Percentiles rank a stretch among this genome's conserved stretches.
Evolutionary conservation across 176 grass and related monocot species (phyloP).

Genomic region (Saccharum officinarum): DNA sequence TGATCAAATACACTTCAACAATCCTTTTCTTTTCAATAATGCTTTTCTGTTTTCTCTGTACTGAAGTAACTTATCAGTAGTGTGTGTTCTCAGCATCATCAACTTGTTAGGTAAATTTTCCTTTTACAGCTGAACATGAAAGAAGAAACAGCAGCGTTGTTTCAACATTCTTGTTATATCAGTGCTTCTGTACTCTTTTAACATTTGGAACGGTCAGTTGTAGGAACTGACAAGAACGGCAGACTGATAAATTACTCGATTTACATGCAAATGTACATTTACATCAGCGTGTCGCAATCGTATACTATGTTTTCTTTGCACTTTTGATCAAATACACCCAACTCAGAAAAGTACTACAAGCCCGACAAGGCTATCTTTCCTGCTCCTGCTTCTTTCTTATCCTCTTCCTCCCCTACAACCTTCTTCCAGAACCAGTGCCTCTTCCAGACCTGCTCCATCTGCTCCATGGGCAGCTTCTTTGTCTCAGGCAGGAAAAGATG

Average conservation of each 20-base stretch:
- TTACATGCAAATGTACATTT: conserved; percentile 5
- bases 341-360: conserved; percentile 1
- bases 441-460: conserved; percentile 77
- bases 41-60: not conserved
- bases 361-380: not conserved
- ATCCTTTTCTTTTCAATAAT: not conserved
- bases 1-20: not conserved
- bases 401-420: conserved; percentile 45
- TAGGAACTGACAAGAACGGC: not conserved
- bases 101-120: not conserved
- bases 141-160: not conserved
- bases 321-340: not conserved
- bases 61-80: not conserved
- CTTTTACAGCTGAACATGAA: not conserved
- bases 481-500: conserved; percentile 76
- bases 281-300: not conserved
- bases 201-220: not conserved
- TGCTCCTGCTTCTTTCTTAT: not conserved
- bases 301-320: conserved; percentile 10
- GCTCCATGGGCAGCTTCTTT: conserved; percentile 75
- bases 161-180: conserved; percentile 2
- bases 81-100: not conserved
- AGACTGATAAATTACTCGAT: not conserved
- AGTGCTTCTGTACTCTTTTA: not conserved
- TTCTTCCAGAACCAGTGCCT: conserved; percentile 76